These are phyloP conservation scores for Sodiomyces alkalinus DNA, from an alignment of 2,329 filamentous ascomycete species.

Conservation along the genomic window DNA sequence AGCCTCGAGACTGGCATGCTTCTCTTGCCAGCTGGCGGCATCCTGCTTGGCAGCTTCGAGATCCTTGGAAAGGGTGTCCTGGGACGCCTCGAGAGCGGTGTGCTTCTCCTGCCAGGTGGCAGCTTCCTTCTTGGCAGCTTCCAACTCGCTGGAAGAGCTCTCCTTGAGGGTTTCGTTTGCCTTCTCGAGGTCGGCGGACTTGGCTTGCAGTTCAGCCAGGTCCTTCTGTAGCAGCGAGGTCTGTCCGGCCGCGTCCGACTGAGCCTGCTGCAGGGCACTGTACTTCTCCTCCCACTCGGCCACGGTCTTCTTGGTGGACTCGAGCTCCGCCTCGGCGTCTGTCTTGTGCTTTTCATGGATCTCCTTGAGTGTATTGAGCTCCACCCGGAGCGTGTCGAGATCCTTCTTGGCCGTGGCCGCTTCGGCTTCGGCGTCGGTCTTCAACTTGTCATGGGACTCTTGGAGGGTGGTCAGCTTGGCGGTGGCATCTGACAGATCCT, in stretches of 20 bases:
- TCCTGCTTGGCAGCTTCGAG: conserved; percentile 11
- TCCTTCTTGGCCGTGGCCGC: conserved; percentile 15
- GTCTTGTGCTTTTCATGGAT: conserved; percentile 10
- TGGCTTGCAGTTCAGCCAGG: conserved; percentile 10
- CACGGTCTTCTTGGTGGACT: conserved; percentile 15
- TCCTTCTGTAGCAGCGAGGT: conserved; percentile 14
- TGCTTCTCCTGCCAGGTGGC: conserved; percentile 11
- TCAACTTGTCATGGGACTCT: conserved; percentile 6
- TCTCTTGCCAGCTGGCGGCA: conserved; percentile 10
- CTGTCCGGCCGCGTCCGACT: conserved; percentile 17
- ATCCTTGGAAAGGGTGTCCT: conserved; percentile 15
- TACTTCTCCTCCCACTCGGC: conserved; percentile 8
- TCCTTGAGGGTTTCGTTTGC: conserved; percentile 10
- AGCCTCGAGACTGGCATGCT: conserved; percentile 9
- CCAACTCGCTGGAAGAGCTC: conserved; percentile 4
- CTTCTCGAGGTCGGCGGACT: conserved; percentile 9
- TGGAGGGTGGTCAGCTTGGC: conserved; percentile 11
- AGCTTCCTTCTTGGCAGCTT: conserved; percentile 16
- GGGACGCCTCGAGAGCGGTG: conserved; percentile 8
- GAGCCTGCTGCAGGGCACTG: conserved; percentile 11
- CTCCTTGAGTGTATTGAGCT: conserved; percentile 9
- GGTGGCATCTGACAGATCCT: conserved; percentile 13
- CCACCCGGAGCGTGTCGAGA: conserved; percentile 12
- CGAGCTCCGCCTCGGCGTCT: conserved; percentile 13
- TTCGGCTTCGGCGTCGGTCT: conserved; percentile 14